These are phyloP conservation scores for Biancaea sappan DNA, from an alignment of 306 rosid genomes.

Conservation along the genomic window DNA sequence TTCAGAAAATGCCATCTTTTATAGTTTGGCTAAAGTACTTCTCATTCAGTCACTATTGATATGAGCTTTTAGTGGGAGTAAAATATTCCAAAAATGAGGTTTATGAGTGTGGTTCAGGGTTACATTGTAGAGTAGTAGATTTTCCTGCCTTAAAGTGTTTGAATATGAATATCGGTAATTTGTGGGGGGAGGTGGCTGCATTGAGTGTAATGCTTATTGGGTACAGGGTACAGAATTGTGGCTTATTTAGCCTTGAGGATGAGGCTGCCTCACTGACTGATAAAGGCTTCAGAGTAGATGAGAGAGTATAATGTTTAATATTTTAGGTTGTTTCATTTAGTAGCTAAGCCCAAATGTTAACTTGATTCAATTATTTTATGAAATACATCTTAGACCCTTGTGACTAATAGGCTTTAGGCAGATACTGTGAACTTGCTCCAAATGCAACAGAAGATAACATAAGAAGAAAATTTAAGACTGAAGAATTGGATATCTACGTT, in stretches of 20 bases:
- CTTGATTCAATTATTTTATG: slow-evolving; percentile 25
- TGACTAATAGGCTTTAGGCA: neutral
- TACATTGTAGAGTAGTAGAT: slow-evolving; percentile 43
- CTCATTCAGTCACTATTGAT: slow-evolving; percentile 62
- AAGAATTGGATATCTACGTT: neutral
- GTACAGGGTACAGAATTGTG: slow-evolving; percentile 51
- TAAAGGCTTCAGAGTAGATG: slow-evolving; percentile 1
- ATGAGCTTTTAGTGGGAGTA: slow-evolving; percentile 60
- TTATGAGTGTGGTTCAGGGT: slow-evolving; percentile 41
- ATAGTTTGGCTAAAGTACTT: slow-evolving; percentile 76
- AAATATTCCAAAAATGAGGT: slow-evolving; percentile 53
- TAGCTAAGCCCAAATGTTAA: slow-evolving; percentile 6
- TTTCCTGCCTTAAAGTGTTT: slow-evolving; percentile 50
- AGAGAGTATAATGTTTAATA: neutral
- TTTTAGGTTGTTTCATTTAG: neutral
- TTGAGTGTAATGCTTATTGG: slow-evolving; percentile 60
- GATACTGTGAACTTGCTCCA: neutral
- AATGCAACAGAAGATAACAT: neutral
- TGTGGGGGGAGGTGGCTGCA: slow-evolving; percentile 57
- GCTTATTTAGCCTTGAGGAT: slow-evolving; percentile 58
- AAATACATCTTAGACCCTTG: neutral
- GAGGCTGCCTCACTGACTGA: slow-evolving; percentile 51
- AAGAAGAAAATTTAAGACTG: neutral
- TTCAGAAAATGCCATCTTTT: slow-evolving; percentile 62
- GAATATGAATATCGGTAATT: slow-evolving; percentile 39